phyloP scores from a whole-genome alignment of 169 alveolate genomes.

The Cryptosporidium baileyi region DNA sequence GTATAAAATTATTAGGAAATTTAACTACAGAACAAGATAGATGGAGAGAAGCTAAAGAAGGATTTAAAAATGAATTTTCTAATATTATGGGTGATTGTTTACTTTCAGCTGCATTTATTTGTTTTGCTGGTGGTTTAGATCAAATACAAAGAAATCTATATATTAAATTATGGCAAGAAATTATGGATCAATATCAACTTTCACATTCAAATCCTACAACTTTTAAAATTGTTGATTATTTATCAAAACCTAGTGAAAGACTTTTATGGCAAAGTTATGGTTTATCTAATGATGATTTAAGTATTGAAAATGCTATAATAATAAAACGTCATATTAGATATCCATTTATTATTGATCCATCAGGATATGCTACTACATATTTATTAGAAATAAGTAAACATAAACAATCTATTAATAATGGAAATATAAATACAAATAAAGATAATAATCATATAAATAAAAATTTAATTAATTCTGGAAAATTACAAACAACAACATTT shows the following conservation, averaged over 20 bases:
- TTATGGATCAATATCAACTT: constrained; percentile 74
- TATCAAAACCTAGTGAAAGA: constrained; percentile 93
- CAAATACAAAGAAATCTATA: constrained; percentile 16
- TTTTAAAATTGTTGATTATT: constrained; percentile 87
- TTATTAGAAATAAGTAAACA: constrained; percentile 69
- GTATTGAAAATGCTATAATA: constrained; percentile 95
- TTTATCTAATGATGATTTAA: constrained; percentile 95
- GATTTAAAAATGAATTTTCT: constrained; percentile 81
- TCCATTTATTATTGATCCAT: constrained; percentile 96
- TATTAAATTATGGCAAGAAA: constrained; percentile 73
- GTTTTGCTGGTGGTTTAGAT: constrained; percentile 62
- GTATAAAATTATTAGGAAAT: constrained; percentile 84
- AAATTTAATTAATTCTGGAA: neutral
- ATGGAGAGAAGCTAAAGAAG: constrained; percentile 88
- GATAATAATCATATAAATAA: neutral
- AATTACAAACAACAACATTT: constrained; percentile 64
- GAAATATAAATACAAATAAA: neutral
- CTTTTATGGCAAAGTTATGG: constrained; percentile 83
- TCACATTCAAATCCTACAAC: constrained; percentile 85
- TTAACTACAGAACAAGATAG: constrained; percentile 90
- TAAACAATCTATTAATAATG: neutral
- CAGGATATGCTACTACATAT: constrained; percentile 90
- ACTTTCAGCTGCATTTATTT: constrained; percentile 91
- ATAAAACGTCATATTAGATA: constrained; percentile 87
- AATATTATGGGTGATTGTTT: constrained; percentile 93